phyloP scores from a whole-genome alignment of 495 filamentous ascomycete genomes.

The Neurospora tetraspora region DNA sequence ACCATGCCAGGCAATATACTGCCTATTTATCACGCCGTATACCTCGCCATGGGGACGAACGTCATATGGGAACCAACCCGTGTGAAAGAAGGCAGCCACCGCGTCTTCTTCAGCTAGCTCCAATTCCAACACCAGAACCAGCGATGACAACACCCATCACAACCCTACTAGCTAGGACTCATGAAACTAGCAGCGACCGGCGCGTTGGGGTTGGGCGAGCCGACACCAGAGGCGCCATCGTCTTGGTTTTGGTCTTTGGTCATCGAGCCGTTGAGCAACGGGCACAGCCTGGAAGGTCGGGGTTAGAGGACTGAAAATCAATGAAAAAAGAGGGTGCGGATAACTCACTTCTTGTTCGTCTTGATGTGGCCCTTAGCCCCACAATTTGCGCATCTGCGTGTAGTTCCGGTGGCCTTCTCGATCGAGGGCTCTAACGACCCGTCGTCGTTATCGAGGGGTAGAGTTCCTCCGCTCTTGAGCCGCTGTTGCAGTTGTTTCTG shows the following conservation, averaged over 20 bases:
- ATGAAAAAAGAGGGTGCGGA: neutral
- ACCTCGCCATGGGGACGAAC: neutral
- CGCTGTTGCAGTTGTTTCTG: constrained; percentile 54
- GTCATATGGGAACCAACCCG: neutral
- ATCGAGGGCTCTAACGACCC: constrained; percentile 39
- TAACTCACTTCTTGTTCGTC: constrained; percentile 86
- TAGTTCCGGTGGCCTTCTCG: constrained; percentile 53
- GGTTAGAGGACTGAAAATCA: constrained; percentile 23
- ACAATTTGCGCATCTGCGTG: constrained; percentile 93
- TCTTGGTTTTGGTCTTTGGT: constrained; percentile 54
- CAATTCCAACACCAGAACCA: neutral
- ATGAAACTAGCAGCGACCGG: constrained; percentile 27
- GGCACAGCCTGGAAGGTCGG: constrained; percentile 57
- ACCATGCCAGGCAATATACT: neutral
- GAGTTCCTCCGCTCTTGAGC: constrained; percentile 31
- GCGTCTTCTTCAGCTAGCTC: neutral
- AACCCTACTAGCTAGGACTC: constrained; percentile 5
- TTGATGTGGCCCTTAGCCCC: constrained; percentile 95
- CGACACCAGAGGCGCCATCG: constrained; percentile 39
- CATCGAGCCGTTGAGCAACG: constrained; percentile 78
- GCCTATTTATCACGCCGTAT: neutral
- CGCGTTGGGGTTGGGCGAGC: constrained; percentile 32
- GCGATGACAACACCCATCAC: neutral
- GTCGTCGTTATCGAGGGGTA: constrained; percentile 14
- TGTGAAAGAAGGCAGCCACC: neutral